These are phyloP conservation scores for Cystobasidium tubakii DNA, from an alignment of 768 basidiomycete species.

Conservation along the genomic window DNA sequence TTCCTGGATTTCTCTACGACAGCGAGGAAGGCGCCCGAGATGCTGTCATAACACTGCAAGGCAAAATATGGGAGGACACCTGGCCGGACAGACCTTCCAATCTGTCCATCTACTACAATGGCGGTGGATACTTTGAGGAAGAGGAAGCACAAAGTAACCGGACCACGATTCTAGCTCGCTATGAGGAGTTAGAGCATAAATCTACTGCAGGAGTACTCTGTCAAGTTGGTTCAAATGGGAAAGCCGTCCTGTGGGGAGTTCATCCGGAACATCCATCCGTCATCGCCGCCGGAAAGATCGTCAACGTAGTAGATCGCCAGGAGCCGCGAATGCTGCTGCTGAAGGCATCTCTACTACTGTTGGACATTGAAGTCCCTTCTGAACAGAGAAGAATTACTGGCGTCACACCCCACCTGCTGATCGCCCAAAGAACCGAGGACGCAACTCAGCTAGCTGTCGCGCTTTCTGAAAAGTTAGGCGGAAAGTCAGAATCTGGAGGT, in stretches of 20 bases:
- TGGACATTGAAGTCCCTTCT: constrained; percentile 54
- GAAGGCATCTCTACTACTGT: constrained; percentile 49
- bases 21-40: constrained; percentile 53
- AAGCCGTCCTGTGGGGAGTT: constrained; percentile 57
- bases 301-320: constrained; percentile 38
- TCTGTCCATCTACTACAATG: constrained; percentile 53
- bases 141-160: constrained; percentile 38
- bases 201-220: constrained; percentile 52
- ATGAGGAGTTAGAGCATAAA: constrained; percentile 46
- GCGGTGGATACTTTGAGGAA: constrained; percentile 52
- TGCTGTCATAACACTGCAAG: constrained; percentile 47
- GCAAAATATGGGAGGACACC: constrained; percentile 41
- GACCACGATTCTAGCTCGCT: constrained; percentile 51
- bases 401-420: constrained; percentile 38
- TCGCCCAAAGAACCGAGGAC: constrained; percentile 6
- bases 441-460: background rate
- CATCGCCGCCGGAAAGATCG: background rate
- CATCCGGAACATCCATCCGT: constrained; percentile 58
- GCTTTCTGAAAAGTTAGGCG: background rate
- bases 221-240: constrained; percentile 53
- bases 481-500: background rate
- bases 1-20: constrained; percentile 52
- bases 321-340: constrained; percentile 48
- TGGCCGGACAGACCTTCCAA: constrained; percentile 40
- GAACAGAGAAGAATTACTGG: background rate